Conservation (phyloP, 805 yeast species). For the Saccharomycopsis capsularis region DNA sequence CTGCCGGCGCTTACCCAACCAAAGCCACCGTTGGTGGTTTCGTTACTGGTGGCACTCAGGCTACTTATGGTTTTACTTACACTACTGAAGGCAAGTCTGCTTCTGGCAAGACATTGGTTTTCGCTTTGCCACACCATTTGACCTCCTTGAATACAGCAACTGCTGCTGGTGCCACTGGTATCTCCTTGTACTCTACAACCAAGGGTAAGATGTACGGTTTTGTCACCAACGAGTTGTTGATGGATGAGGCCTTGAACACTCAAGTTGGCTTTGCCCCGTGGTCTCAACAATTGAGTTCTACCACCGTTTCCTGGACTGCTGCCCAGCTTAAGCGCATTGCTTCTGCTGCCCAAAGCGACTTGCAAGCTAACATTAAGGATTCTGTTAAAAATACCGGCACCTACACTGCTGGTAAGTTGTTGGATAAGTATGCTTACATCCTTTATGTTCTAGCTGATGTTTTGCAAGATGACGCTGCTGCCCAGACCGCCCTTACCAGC, state of each 20-base stretch:
- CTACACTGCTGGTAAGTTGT: constrained; percentile 42
- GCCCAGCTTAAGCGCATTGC: constrained; percentile 29
- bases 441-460: constrained; percentile 41
- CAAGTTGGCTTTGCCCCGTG: constrained; percentile 41
- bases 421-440: constrained; percentile 47
- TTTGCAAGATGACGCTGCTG: constrained; percentile 32
- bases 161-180: constrained; percentile 28
- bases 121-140: constrained; percentile 65
- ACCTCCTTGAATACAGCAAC: constrained; percentile 34
- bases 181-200: constrained; percentile 41
- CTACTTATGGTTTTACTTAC: constrained; percentile 39
- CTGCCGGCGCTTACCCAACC: constrained; percentile 57
- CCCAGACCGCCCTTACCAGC: constrained; percentile 28
- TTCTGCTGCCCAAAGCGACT: constrained; percentile 32
- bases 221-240: constrained; percentile 36
- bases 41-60: constrained; percentile 31
- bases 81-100: constrained; percentile 39
- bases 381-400: constrained; percentile 44
- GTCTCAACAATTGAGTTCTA: constrained; percentile 27
- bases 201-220: constrained; percentile 42
- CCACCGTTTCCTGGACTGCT: constrained; percentile 26
- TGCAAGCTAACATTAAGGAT: constrained; percentile 35
- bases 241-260: constrained; percentile 37
- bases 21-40: constrained; percentile 39
- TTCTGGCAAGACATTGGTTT: constrained; percentile 41